Percentiles rank a stretch among this genome's conserved stretches.
Conservation (phyloP, 306 rosid genomes). For the Senna tora region DNA sequence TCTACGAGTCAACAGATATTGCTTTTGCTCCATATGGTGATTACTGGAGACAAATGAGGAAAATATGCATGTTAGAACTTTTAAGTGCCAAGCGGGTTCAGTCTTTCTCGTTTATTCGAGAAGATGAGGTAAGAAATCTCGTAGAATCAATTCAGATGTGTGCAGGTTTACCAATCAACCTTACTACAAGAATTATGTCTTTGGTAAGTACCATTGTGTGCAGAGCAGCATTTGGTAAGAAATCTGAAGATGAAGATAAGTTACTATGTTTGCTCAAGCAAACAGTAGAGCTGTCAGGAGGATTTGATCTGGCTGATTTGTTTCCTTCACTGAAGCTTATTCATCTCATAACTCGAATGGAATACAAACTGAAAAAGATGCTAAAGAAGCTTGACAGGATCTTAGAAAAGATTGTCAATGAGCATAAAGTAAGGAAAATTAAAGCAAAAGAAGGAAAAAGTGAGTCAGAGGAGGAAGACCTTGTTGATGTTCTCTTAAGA, state of each 20-base stretch:
- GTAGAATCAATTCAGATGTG: slow-evolving; percentile 33
- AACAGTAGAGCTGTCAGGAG: not conserved
- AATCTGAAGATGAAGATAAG: slow-evolving; percentile 23
- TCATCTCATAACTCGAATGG: slow-evolving; percentile 9
- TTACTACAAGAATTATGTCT: too few species aligned
- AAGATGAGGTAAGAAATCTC: slow-evolving; percentile 47
- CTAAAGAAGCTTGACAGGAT: too few species aligned
- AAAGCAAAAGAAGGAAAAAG: not conserved
- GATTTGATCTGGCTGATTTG: slow-evolving; percentile 44
- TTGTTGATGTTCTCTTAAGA: too few species aligned
- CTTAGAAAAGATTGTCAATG: too few species aligned
- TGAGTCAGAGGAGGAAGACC: too few species aligned
- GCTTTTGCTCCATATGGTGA: slow-evolving; percentile 45
- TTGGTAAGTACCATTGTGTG: not conserved
- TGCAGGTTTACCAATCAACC: slow-evolving; percentile 35
- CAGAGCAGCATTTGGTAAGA: slow-evolving; percentile 42
- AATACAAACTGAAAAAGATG: too few species aligned
- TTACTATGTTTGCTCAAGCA: slow-evolving; percentile 6
- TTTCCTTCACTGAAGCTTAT: slow-evolving; percentile 37
- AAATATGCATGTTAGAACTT: slow-evolving; percentile 41
- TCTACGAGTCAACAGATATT: slow-evolving; percentile 23
- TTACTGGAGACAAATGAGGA: slow-evolving; percentile 60
- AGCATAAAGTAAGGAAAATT: too few species aligned
- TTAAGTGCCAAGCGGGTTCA: too few species aligned
- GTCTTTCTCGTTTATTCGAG: slow-evolving; percentile 36